A percentile compares a stretch with the other conserved stretches of the same genome.
phyloP scores from a whole-genome alignment of 2,329 filamentous ascomycete genomes.

The Colletotrichum paranaense region DNA sequence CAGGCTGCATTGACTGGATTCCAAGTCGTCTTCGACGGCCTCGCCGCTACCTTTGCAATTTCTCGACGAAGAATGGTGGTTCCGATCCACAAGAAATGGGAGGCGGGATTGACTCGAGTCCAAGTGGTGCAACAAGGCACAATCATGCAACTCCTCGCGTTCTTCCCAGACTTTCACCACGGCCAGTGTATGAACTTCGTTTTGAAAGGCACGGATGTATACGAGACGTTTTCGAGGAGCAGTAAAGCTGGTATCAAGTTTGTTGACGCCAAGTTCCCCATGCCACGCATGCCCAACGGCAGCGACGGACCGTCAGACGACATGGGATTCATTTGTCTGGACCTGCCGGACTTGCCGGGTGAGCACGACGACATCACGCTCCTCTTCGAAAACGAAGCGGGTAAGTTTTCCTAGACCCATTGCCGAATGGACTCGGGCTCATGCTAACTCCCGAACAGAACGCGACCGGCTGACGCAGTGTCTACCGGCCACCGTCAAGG shows the following conservation, averaged over 20 bases:
- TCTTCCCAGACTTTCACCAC: slow-evolving; percentile 89
- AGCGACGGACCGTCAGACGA: slow-evolving; percentile 65
- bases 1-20: slow-evolving; percentile 85
- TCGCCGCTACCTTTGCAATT: slow-evolving; percentile 82
- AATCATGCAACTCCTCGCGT: slow-evolving; percentile 81
- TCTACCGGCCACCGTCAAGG: slow-evolving; percentile 68
- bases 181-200: slow-evolving; percentile 91
- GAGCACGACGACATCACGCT: slow-evolving; percentile 94
- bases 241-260: slow-evolving; percentile 81
- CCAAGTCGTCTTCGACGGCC: slow-evolving; percentile 77
- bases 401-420: slow-evolving; percentile 61
- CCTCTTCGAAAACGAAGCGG: slow-evolving; percentile 81
- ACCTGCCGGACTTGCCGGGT: slow-evolving; percentile 88
- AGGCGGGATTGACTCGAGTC: slow-evolving; percentile 81
- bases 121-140: slow-evolving; percentile 84
- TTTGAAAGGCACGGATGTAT: slow-evolving; percentile 85
- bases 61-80: slow-evolving; percentile 89
- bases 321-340: slow-evolving; percentile 83
- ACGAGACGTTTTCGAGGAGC: slow-evolving; percentile 74
- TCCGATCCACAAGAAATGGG: slow-evolving; percentile 94
- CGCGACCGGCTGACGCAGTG: slow-evolving; percentile 63
- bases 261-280: slow-evolving; percentile 89
- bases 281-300: slow-evolving; percentile 72
- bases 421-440: slow-evolving; percentile 4
- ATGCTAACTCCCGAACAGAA: slow-evolving; percentile 50